Conservation (phyloP, 768 basidiomycete species). For the Lanmaoa pseudosensibilis region DNA sequence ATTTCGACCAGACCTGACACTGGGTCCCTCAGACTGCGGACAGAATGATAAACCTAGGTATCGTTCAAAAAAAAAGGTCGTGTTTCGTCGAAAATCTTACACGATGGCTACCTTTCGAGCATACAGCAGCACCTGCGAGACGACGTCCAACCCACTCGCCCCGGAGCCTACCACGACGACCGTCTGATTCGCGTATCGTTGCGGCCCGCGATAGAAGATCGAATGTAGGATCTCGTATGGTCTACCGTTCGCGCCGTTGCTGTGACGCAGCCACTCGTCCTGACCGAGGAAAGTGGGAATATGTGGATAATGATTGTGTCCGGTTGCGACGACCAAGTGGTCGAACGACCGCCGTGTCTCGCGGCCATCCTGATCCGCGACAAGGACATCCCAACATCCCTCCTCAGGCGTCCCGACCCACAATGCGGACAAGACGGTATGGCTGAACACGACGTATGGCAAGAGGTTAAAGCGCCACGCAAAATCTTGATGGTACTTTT, state of each 20-base stretch:
- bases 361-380: conserved; percentile 25
- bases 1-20: conserved; percentile 24
- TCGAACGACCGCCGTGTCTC: conserved; percentile 39
- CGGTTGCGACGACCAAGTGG: conserved; percentile 57
- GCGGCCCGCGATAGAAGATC: conserved; percentile 51
- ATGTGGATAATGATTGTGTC: conserved; percentile 54
- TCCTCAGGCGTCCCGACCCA: conserved; percentile 43
- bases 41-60: conserved; percentile 36
- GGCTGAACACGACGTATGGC: conserved; percentile 42
- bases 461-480: conserved; percentile 40
- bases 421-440: conserved; percentile 40
- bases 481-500: conserved; percentile 48
- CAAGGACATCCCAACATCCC: conserved; percentile 47
- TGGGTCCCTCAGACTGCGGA: conserved; percentile 29
- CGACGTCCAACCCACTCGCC: conserved; percentile 47
- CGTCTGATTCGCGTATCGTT: conserved; percentile 40
- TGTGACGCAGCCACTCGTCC: conserved; percentile 46
- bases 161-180: conserved; percentile 54
- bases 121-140: conserved; percentile 40
- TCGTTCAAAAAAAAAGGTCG: neutral
- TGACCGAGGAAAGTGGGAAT: conserved; percentile 47
- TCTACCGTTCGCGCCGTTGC: conserved; percentile 5
- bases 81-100: neutral
- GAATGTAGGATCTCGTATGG: conserved; percentile 50
- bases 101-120: conserved; percentile 42